A percentile compares a stretch with the other conserved stretches of the same genome.
Conservation (phyloP, 140 eudicot species). For the Senecio squalidus region DNA sequence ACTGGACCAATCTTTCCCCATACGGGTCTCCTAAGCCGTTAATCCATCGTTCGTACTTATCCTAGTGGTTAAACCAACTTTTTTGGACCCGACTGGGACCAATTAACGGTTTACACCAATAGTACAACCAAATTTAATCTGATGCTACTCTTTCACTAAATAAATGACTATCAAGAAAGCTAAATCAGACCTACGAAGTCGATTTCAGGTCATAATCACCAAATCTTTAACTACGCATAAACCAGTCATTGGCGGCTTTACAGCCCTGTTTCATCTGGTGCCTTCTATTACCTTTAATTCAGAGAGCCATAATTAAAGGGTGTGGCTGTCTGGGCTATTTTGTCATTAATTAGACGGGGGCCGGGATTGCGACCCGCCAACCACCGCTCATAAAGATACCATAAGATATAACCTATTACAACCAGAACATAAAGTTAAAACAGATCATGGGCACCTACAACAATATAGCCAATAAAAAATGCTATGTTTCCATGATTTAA, state of each 20-base stretch:
- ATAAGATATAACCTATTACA: neutral
- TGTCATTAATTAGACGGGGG: neutral
- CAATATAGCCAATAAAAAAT: conserved; percentile 3
- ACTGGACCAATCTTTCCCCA: neutral
- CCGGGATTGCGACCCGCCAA: neutral
- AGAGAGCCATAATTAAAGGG: neutral
- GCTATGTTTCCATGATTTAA: conserved; percentile 7
- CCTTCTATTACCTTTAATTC: neutral
- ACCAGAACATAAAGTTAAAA: neutral
- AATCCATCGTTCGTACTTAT: neutral
- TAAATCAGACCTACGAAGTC: no score
- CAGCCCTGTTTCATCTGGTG: neutral
- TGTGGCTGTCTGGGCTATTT: neutral
- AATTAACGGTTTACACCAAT: neutral
- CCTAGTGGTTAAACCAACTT: neutral
- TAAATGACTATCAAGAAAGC: neutral
- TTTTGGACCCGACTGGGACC: neutral
- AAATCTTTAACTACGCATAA: neutral
- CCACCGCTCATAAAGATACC: neutral
- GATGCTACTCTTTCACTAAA: neutral
- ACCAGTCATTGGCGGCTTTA: neutral
- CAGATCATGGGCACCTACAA: neutral
- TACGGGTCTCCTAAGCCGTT: neutral
- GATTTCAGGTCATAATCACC: no score
- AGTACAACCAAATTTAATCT: neutral